A percentile compares a stretch with the other conserved stretches of the same genome.
Evolutionary conservation across 2,329 filamentous ascomycete genomes (phyloP).

Genomic region (Fusarium compactum): DNA sequence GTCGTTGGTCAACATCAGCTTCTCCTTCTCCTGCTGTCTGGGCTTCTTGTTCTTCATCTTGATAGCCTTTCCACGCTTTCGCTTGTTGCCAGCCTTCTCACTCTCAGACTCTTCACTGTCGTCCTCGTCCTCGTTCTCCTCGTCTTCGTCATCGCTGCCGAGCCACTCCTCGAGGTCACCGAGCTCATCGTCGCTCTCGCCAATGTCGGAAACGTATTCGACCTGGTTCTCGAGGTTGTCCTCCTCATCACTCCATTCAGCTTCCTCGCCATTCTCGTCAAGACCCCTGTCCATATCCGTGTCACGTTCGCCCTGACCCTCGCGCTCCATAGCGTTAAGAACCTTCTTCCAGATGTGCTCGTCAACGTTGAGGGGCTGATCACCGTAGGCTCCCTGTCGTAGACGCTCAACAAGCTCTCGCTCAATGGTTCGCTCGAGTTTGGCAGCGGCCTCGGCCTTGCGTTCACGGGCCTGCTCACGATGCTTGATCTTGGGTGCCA

Average conservation of each 20-base stretch:
- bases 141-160: constrained; percentile 74
- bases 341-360: constrained; percentile 98
- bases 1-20: constrained; percentile 58
- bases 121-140: constrained; percentile 69
- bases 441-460: constrained; percentile 85
- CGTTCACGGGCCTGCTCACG: constrained; percentile 81
- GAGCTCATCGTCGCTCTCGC: constrained; percentile 83
- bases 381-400: constrained; percentile 92
- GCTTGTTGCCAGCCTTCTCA: constrained; percentile 67
- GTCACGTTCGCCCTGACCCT: constrained; percentile 84
- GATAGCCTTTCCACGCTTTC: constrained; percentile 63
- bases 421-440: constrained; percentile 96
- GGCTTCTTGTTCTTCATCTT: constrained; percentile 61
- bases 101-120: constrained; percentile 69
- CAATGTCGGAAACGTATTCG: constrained; percentile 93
- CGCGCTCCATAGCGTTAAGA: constrained; percentile 86
- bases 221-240: constrained; percentile 83
- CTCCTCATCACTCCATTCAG: constrained; percentile 75
- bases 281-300: constrained; percentile 91
- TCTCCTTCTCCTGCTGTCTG: constrained; percentile 73
- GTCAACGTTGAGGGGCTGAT: constrained; percentile 93
- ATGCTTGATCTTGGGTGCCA: constrained; percentile 89
- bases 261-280: constrained; percentile 78
- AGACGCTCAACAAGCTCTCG: constrained; percentile 92
- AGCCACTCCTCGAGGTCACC: constrained; percentile 93